phyloP scores from a whole-genome alignment of 2,329 filamentous ascomycete species.

The Apiospora pterosperma region DNA sequence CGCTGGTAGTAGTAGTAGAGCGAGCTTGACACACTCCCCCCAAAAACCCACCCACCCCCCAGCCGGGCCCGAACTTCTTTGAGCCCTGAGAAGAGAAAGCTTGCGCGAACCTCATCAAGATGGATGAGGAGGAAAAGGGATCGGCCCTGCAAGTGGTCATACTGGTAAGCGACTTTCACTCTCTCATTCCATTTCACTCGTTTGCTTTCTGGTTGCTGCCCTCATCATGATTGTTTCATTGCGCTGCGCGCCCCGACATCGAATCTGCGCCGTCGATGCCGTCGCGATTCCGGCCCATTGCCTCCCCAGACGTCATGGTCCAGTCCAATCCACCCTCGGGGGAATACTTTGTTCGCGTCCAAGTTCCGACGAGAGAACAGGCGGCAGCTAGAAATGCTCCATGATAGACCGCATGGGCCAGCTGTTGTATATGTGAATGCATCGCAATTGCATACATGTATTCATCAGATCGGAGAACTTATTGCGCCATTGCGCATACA shows the following conservation, averaged over 20 bases:
- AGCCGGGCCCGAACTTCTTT: background rate
- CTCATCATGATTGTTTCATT: background rate
- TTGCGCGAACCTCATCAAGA: background rate
- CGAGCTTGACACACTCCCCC: background rate
- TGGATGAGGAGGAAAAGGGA: background rate
- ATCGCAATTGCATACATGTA: background rate
- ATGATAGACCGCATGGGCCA: background rate
- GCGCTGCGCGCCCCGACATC: background rate
- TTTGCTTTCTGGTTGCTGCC: background rate
- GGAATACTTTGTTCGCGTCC: background rate
- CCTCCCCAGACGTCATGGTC: background rate
- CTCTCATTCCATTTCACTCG: background rate
- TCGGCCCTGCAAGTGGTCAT: conserved; percentile 1
- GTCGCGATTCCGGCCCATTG: background rate
- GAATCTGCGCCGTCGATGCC: background rate
- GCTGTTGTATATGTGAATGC: background rate
- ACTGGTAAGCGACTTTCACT: background rate
- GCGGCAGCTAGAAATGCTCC: background rate
- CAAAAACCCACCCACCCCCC: background rate
- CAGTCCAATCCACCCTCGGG: background rate
- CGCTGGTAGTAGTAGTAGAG: background rate
- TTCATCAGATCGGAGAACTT: background rate
- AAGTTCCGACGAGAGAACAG: background rate
- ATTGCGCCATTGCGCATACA: background rate
- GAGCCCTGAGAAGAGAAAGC: too few species aligned